phyloP scores from a whole-genome alignment of 1,139 yeast species.

The Saccharomyces pastorianus region DNA sequence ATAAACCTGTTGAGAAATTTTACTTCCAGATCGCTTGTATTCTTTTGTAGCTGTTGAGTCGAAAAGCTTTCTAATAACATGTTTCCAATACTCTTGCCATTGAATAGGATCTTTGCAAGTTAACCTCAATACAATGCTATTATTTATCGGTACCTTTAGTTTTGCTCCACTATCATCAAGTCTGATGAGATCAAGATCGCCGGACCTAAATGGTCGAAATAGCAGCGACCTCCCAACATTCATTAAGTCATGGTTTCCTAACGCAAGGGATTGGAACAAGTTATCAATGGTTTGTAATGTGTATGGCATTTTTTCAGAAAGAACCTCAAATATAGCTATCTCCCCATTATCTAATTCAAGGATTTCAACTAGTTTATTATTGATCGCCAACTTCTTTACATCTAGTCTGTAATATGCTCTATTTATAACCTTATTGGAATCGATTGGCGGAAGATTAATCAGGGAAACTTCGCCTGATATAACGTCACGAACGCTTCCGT shows the following conservation, averaged over 20 bases:
- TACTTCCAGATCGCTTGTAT: not conserved
- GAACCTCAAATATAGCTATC: conserved; percentile 33
- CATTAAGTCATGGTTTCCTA: conserved; percentile 6
- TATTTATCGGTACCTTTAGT: conserved; percentile 14
- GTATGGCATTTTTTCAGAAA: conserved; percentile 13
- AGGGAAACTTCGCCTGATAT: conserved; percentile 11
- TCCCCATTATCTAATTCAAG: conserved; percentile 21
- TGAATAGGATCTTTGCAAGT: conserved; percentile 12
- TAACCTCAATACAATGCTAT: conserved; percentile 12
- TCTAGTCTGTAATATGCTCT: conserved; percentile 16
- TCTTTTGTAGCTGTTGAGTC: not conserved
- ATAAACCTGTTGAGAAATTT: conserved; percentile 4
- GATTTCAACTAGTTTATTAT: conserved; percentile 27
- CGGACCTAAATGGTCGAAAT: conserved; percentile 31
- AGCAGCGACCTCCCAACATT: conserved; percentile 31
- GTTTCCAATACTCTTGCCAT: conserved; percentile 20
- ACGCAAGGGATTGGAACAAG: conserved; percentile 9
- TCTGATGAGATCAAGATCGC: conserved; percentile 23
- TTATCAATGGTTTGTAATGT: conserved; percentile 1
- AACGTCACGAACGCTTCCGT: conserved; percentile 8
- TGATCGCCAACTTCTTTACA: conserved; percentile 7
- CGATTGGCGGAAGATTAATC: conserved; percentile 12
- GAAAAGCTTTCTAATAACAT: conserved; percentile 10
- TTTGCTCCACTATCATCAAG: conserved; percentile 7
- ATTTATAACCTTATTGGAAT: conserved; percentile 9